Conservation (phyloP, 2,329 filamentous ascomycete species). For the Cytospora piceae region DNA sequence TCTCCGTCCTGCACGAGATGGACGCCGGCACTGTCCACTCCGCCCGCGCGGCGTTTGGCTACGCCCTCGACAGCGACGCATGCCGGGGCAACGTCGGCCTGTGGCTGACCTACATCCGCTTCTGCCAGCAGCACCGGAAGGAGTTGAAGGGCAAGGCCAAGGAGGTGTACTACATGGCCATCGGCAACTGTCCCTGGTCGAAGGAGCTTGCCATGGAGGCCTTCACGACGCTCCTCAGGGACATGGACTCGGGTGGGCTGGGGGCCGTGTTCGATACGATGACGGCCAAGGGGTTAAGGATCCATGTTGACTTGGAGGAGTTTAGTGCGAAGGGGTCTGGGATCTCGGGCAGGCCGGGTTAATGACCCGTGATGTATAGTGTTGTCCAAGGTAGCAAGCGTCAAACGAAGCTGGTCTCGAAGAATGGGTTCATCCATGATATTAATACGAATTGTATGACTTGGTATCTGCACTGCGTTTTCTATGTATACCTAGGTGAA, state of each 20-base stretch:
- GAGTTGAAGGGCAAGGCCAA: slow-evolving; percentile 48
- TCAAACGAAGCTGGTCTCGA: too few relatives aligned
- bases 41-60: slow-evolving; percentile 55
- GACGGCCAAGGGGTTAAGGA: slow-evolving; percentile 52
- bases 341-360: slow-evolving; percentile 6
- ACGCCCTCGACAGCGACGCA: slow-evolving; percentile 48
- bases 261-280: slow-evolving; percentile 53
- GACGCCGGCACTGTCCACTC: slow-evolving; percentile 53
- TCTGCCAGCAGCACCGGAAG: slow-evolving; percentile 44
- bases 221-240: slow-evolving; percentile 49
- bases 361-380: background rate
- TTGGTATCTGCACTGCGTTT: background rate
- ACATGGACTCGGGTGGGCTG: slow-evolving; percentile 54
- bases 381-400: background rate
- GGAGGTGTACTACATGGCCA: slow-evolving; percentile 52
- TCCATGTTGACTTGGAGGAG: slow-evolving; percentile 57
- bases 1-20: slow-evolving; percentile 57
- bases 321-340: slow-evolving; percentile 45
- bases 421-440: too few relatives aligned
- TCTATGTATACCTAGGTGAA: background rate
- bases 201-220: slow-evolving; percentile 57
- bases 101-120: slow-evolving; percentile 56
- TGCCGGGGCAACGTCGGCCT: slow-evolving; percentile 47
- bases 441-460: background rate
- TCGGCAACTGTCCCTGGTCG: slow-evolving; percentile 53